Percentiles rank a stretch among this genome's conserved stretches.
phyloP scores from a whole-genome alignment of 2,329 filamentous ascomycete species.

The Catunica adiposa region DNA sequence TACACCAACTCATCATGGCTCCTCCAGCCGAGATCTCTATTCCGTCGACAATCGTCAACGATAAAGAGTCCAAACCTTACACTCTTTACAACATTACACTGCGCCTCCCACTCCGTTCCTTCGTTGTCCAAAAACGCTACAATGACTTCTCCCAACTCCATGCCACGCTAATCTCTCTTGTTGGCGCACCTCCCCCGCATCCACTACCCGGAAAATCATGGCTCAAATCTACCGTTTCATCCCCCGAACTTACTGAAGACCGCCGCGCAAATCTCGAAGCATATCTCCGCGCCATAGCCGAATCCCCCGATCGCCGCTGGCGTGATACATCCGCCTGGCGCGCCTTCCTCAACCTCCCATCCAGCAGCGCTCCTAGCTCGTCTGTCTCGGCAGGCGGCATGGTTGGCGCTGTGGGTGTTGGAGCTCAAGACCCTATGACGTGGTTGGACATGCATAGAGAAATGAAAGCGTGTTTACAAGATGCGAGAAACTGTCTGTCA shows the following conservation, averaged over 20 bases:
- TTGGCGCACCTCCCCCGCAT: conserved; percentile 47
- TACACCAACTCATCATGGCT: conserved; percentile 30
- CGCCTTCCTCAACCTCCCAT: conserved; percentile 54
- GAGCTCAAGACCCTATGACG: conserved; percentile 42
- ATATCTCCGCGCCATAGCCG: conserved; percentile 58
- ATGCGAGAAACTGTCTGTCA: conserved; percentile 49
- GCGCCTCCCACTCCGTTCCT: conserved; percentile 58
- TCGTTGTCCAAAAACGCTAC: conserved; percentile 65
- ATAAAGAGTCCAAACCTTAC: conserved; percentile 45
- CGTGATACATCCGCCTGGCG: conserved; percentile 57
- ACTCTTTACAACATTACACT: conserved; percentile 67
- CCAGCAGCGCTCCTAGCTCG: conserved; percentile 31
- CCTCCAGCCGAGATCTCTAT: conserved; percentile 52
- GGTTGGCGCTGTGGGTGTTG: conserved; percentile 24
- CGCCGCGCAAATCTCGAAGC: conserved; percentile 52
- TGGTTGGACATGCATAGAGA: conserved; percentile 66
- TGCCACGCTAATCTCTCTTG: conserved; percentile 39
- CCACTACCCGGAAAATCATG: conserved; percentile 59
- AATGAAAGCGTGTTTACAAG: conserved; percentile 54
- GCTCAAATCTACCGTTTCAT: conserved; percentile 57
- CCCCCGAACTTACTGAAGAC: conserved; percentile 51
- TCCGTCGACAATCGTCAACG: conserved; percentile 43
- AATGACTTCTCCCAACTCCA: conserved; percentile 61
- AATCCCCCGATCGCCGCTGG: conserved; percentile 59
- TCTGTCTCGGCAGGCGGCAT: conserved; percentile 31